Evolutionary conservation across 148 eudicot species (phyloP).

Genomic region (Oxyria digyna): DNA sequence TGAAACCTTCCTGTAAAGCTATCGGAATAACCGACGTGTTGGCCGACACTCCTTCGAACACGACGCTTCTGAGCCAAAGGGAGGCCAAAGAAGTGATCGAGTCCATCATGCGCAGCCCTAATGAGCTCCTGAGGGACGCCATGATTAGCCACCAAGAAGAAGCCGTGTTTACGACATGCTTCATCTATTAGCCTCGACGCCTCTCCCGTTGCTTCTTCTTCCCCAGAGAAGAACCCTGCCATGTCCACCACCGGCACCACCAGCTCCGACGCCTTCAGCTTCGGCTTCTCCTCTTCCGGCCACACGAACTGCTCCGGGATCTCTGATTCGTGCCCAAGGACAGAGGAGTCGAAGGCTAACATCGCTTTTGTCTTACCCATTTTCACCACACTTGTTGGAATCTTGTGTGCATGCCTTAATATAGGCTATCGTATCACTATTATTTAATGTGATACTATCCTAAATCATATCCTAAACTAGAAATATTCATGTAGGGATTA

Average conservation of each 20-base stretch:
- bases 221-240: conserved; percentile 28
- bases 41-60: conserved; percentile 27
- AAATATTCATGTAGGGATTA: no score
- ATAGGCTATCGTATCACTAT: no score
- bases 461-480: no score
- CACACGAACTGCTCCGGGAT: conserved; percentile 41
- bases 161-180: conserved; percentile 42
- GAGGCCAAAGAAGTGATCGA: conserved; percentile 31
- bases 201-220: neutral
- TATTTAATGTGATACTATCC: no score
- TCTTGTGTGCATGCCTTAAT: no score
- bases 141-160: conserved; percentile 38
- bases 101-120: conserved; percentile 17
- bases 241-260: conserved; percentile 32
- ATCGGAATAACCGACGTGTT: conserved; percentile 32
- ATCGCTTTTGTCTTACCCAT: neutral
- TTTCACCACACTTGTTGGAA: no score
- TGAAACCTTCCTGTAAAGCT: conserved; percentile 33
- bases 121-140: conserved; percentile 25
- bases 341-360: conserved; percentile 21
- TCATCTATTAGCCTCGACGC: conserved; percentile 27
- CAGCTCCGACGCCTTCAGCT: conserved; percentile 14
- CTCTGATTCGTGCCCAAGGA: conserved; percentile 14
- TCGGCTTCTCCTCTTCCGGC: conserved; percentile 46
- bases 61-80: conserved; percentile 23